Evolutionary conservation across 225 moss, liverwort and hornwort genomes (phyloP), one percentile per base, ranked within the genome.

Genomic region (Physcomitrium patens): DNA sequence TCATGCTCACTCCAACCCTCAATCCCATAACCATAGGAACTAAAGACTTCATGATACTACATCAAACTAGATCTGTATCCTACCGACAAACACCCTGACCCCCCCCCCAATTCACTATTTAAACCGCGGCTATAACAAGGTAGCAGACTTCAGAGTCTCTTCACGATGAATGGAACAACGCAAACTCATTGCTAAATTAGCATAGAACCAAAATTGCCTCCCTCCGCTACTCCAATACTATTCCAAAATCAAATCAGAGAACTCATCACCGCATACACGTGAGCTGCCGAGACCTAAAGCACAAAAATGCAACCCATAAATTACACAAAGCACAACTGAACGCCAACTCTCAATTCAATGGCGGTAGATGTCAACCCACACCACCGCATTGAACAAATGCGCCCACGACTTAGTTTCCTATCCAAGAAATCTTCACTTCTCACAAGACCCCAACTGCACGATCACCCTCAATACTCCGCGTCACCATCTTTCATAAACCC

Each of bases 401-500:
- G n/a, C 68, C 52, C 12, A 68, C 8, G 42, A 9, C 19, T 13
- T 55, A 37, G 42, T 55, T 27, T 14, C 57, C 24, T 26, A 8
- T 4, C 24, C 1, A 23, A 48, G 16, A 24, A 66, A 37, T 37
- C 31, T 37, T 1, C 57, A 16, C 31, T 31, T 18, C 12, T 52
- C 68, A 12, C 68, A 37, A 52, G 14, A 31, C 7, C 26, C 12
- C 18, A 10, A 26, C 24, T 1, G 24, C n/a, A 47, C 1, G 44
- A n/a, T 31, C 26, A 17, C 27, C 64, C 5, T 8, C 14, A 24
- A 56, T 20, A 57, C n/a, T 56, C 18, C 24, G 4, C 17, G 0
- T 26, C 53, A 12, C 4, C 11, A 20, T 46, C 70, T 54, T 13
- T 12, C 50, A 18, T 77, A 78, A 82, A 79, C 76, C 82, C 74